Base-by-base conservation (phyloP, 2,329 filamentous ascomycete genomes). In the Talaromyces pinophilus region DNA sequence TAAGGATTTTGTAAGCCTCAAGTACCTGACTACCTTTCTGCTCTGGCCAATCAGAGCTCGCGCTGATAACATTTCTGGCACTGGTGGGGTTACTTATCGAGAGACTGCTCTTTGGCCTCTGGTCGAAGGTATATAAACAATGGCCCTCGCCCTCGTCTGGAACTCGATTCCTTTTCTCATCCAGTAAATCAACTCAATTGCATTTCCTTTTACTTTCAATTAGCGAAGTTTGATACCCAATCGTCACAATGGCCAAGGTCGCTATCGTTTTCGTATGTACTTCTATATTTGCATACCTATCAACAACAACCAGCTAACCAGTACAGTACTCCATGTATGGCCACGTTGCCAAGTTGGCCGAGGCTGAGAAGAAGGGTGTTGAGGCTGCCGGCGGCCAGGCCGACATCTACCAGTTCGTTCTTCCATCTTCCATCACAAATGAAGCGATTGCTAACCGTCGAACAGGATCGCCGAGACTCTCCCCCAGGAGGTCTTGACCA, bases 351-450 rank as follows among this genome's bases (percentile, higher is more conserved):
- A 82, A 88, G 77, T 80, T 97, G 74, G 95, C 94, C 75, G 88
- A 95, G 80, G 92, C 93, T 70, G 93, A 98, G 85, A 91, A 93
- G 85, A 88, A 86, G 76, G 95, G 95, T 77, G 92, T 97, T 76
- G 90, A 93, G 82, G 88, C 90, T 76, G 93, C 92, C 70, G 95
- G 95, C 70, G 93, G 93, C 70, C 82, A 84, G 54, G 92, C 84
- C 80, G 91, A 94, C 75, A 78, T 98, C 77, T 97, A 84, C 87
- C 93, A 96, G 88, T 90, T 82, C 69, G 86, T 70, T 44, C 8
- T 13, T 17, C 40, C 25, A 48, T 28, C 30, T 33, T 42, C 28
- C 5, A 25, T 13, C 13, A 13, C 30, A 54, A 55, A 13, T n/a
- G 30, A 57, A 5, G 5, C 3, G n/a, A 48, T 66, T 62, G 17